Conservation (phyloP, 2,329 filamentous ascomycete species). For the Simplicillium aogashimaense region DNA sequence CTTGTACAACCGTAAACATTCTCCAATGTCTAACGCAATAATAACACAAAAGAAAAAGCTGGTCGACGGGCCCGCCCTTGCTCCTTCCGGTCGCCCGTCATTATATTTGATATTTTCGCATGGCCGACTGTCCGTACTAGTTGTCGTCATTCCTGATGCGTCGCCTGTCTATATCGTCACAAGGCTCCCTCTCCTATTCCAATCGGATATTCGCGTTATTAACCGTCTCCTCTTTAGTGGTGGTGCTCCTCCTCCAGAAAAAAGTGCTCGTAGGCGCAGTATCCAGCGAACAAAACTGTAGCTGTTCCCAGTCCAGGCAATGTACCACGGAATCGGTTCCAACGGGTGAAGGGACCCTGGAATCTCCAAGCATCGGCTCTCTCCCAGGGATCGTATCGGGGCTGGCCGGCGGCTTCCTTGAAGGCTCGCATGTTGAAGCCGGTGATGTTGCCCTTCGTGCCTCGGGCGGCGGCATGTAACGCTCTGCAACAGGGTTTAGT, state of each 20-base stretch:
- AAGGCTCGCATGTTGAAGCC: constrained; percentile 85
- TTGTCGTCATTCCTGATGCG: background rate
- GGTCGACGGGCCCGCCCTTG: too few relatives aligned
- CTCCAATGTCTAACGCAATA: background rate
- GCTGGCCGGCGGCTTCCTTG: constrained; percentile 57
- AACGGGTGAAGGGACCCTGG: constrained; percentile 75
- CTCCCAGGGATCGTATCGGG: constrained; percentile 58
- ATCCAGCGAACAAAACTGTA: constrained; percentile 79
- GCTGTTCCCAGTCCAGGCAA: constrained; percentile 92
- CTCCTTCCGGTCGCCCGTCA: too few relatives aligned
- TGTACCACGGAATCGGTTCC: constrained; percentile 76
- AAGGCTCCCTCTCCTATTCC: too few relatives aligned
- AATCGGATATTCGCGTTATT: background rate
- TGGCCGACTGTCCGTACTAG: background rate
- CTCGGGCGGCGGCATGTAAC: constrained; percentile 41
- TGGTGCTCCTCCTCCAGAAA: constrained; percentile 68
- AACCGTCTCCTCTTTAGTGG: constrained; percentile 29
- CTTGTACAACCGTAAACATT: constrained; percentile 2
- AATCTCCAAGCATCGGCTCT: constrained; percentile 85
- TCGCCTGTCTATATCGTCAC: too few relatives aligned
- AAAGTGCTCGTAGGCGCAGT: constrained; percentile 82
- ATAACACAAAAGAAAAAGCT: too few relatives aligned
- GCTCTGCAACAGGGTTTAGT: constrained; percentile 18
- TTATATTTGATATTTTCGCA: background rate
- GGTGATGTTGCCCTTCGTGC: constrained; percentile 66